Conservation (phyloP, 2,329 filamentous ascomycete genomes). For the Colletotrichum sp. region DNA sequence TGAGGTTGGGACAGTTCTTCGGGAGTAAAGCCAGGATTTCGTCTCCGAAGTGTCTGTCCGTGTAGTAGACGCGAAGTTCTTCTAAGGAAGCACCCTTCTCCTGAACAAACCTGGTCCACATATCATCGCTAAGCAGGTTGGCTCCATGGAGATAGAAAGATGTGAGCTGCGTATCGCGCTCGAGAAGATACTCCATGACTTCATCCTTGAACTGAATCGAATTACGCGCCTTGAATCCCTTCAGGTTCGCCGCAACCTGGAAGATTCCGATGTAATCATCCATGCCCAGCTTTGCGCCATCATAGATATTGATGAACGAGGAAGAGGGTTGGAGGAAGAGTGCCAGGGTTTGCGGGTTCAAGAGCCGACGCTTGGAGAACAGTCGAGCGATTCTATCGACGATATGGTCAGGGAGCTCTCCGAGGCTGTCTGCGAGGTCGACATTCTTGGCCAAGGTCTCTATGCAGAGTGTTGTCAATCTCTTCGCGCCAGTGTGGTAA, state of each 20-base stretch:
- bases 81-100: slow-evolving; percentile 69
- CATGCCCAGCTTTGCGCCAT: slow-evolving; percentile 67
- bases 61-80: slow-evolving; percentile 79
- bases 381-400: slow-evolving; percentile 65
- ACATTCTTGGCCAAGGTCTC: slow-evolving; percentile 69
- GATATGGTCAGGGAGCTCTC: slow-evolving; percentile 58
- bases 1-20: slow-evolving; percentile 69
- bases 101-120: slow-evolving; percentile 75
- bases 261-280: slow-evolving; percentile 85
- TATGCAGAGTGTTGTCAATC: slow-evolving; percentile 67
- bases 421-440: slow-evolving; percentile 65
- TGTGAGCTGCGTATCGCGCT: slow-evolving; percentile 71
- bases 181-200: slow-evolving; percentile 80
- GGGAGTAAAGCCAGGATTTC: slow-evolving; percentile 68
- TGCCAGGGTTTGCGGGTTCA: slow-evolving; percentile 58
- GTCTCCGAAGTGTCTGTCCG: slow-evolving; percentile 82
- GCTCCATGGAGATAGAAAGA: slow-evolving; percentile 81
- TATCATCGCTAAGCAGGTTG: slow-evolving; percentile 79
- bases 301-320: slow-evolving; percentile 60
- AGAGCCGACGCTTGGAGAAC: slow-evolving; percentile 64
- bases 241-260: slow-evolving; percentile 72
- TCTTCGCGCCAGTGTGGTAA: slow-evolving; percentile 69
- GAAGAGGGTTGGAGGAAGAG: slow-evolving; percentile 60
- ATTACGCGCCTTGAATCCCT: slow-evolving; percentile 77
- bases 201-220: slow-evolving; percentile 91